Base-by-base conservation (phyloP, 2,329 filamentous ascomycete species). In the Paecilomyces formosus region DNA sequence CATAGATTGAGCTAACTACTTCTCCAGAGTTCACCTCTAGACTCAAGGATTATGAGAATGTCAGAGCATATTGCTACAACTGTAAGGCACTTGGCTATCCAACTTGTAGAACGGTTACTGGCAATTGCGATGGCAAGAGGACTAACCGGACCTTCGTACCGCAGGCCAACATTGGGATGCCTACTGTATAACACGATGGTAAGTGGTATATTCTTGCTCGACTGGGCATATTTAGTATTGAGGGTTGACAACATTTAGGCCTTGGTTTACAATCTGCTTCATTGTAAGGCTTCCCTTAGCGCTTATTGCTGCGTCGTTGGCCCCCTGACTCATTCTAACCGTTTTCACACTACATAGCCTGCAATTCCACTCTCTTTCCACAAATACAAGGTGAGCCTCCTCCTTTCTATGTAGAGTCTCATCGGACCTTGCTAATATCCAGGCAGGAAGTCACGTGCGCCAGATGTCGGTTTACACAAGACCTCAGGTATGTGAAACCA, bases 181-280 rank as follows among this genome's bases (percentile, higher is more conserved):
- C 33, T 74, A 75, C 64, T 77, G 76, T 54, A 66, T 76, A 22
- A 75, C 73, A 13, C 66, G 75, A 65, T 79, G 76, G 76, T 75
- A 67, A 60, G 70, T 68, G 52, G 3, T 53, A 11, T 33, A 30
- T 31, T n/a, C 13, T 21, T 52, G 21, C 26, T 49, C 2, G 21
- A 13, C 26, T 18, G 3, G 13, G 18, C n/a, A 8, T 15, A 7
- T 45, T 8, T 8, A 18, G 9, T 45, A 8, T 45, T 6, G 26
- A n/a, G 12, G 9, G 13, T 57, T 69, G 54, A 66, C 58, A 22
- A 24, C 22, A 24, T 35, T 13, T 53, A 76, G 73, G 73, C 74
- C 76, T 1, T 79, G 74, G 64, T 78, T 79, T 58, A 79, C 76
- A 22, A 61, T 79, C 53, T 79, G 76, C 68, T 79, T 76, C 55